phyloP scores from a whole-genome alignment of 2,329 filamentous ascomycete species.

The Ophiostoma ips region DNA sequence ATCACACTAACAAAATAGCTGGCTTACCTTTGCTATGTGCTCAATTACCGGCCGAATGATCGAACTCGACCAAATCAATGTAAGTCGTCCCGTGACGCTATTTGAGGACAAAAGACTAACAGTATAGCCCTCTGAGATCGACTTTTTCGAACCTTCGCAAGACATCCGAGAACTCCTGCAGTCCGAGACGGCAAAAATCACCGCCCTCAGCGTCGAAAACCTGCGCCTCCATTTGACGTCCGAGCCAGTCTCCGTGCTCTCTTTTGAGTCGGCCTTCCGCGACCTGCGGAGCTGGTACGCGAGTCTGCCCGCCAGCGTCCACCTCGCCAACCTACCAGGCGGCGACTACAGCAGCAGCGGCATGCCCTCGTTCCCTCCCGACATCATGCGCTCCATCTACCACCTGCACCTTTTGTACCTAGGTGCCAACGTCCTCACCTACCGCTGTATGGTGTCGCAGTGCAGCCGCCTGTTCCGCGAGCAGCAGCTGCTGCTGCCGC shows the following conservation, averaged over 20 bases:
- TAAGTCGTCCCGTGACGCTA: neutral
- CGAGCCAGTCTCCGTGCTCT: conserved; percentile 16
- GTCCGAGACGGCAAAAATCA: conserved; percentile 19
- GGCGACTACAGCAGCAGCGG: neutral
- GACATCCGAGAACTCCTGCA: conserved; percentile 18
- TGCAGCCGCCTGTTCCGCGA: conserved; percentile 9
- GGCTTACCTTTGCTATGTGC: conserved; percentile 20
- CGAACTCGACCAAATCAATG: conserved; percentile 11
- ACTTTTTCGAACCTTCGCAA: conserved; percentile 13
- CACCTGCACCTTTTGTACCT: conserved; percentile 22
- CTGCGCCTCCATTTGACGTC: conserved; percentile 19
- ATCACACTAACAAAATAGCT: conserved; percentile 11
- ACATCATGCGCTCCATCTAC: conserved; percentile 15
- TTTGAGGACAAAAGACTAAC: neutral
- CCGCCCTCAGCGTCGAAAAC: conserved; percentile 19
- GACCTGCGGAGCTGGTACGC: conserved; percentile 20
- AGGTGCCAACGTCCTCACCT: conserved; percentile 20
- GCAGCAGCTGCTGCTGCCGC: neutral
- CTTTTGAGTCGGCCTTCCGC: conserved; percentile 17
- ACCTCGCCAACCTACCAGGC: conserved; percentile 10
- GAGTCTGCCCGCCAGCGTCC: conserved; percentile 16
- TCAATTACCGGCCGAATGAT: conserved; percentile 18
- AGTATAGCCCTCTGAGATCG: conserved; percentile 10
- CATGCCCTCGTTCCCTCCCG: conserved; percentile 4
- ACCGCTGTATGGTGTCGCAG: conserved; percentile 19